Base-by-base conservation (phyloP, 495 filamentous ascomycete genomes). In the Paragyromitra xinjiangensis region DNA sequence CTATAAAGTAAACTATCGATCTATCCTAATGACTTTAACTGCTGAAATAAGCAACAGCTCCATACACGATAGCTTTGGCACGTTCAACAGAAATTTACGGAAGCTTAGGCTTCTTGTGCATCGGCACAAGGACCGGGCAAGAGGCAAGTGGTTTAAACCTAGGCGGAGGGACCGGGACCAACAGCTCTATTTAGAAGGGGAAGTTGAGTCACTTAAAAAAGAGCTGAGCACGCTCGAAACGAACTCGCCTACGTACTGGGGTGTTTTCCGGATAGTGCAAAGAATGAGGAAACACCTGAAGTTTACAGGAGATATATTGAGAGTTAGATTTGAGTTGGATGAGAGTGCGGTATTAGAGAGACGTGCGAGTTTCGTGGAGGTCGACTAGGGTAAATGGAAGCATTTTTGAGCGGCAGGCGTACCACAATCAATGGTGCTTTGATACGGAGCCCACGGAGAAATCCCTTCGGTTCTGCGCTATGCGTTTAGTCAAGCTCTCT, bases 241-340 rank as follows among this genome's bases (percentile, higher is more conserved):
- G 16, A 67, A 67, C 19, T 51, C 64, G 7, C 64, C 64, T 7
- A 22, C 44, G 22, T 67, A 51, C 6, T 67, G 64, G 64, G 64
- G 64, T 37, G 6, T 67, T 37, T 37, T 22, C 9, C 48, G 63
- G 11, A 26, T 65, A 12, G 22, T 48, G 2, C 40, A 66, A 14
- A 45, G 16, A 22, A 66, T 66, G 16, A 16, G 16, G 7, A 53
- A 37, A 22, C 16, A 45, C n/a, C 22, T 67, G 8, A 53, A 67
- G 14, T 53, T 22, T 40, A 67, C 45, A 51, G n/a, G 64, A n/a
- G 22, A 29, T 19, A 37, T 8, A 34, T 40, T 67, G 29, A 19
- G 12, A 14, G 14, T 53, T 39, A 24, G 8, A 37, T 7, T 11
- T 39, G 26, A 34, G 24, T 40, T 19, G 2, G 7, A 14, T 22